Base-by-base conservation (phyloP, 1,139 yeast genomes). In the Meyerozyma sp. region DNA sequence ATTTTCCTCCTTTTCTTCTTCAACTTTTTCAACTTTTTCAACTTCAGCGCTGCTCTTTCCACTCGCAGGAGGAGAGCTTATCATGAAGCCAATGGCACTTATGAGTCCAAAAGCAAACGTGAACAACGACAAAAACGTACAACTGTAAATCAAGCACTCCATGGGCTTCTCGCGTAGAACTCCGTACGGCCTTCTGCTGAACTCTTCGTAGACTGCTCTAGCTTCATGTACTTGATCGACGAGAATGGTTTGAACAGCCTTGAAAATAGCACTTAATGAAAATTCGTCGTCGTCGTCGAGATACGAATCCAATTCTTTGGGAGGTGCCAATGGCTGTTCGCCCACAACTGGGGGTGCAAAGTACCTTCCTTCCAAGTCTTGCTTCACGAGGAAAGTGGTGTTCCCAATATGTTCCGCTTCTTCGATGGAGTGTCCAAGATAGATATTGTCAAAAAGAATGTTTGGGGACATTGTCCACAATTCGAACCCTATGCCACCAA, bases 381-480 rank as follows among this genome's bases (percentile, higher is more conserved):
- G 65, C 68, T 90, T 90, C 41, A 81, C 79, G 26, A 66, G 54
- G 64, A 78, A 90, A 0, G 97, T 89, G 14, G 66, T 61, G 59
- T 90, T 90, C 21, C 96, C 97, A 52, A 90, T 73, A 11, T 57
- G 49, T 66, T 90, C 96, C 8, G 97, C 97, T 58, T 90, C 96
- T 25, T 66, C 70, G 14, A 89, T 66, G 3, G 88, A 81, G 57
- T 87, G 93, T 11, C 97, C 97, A 49, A 91, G 61, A 61, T 89
- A 90, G 45, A 90, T 80, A 65, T 90, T 88, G 62, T 88, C 89
- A 59, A 91, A 88, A 57, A 87, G 55, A 41, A 88, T 77, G 42
- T 84, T 78, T 39, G 74, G 72, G 52, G 87, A 85, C 83, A 90
- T 84, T 44, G 94, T 80, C 96, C 96, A 90, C 51, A 90, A 70